Conservation (phyloP, 257 asterid genomes). For the Solanum clarkiae region DNA sequence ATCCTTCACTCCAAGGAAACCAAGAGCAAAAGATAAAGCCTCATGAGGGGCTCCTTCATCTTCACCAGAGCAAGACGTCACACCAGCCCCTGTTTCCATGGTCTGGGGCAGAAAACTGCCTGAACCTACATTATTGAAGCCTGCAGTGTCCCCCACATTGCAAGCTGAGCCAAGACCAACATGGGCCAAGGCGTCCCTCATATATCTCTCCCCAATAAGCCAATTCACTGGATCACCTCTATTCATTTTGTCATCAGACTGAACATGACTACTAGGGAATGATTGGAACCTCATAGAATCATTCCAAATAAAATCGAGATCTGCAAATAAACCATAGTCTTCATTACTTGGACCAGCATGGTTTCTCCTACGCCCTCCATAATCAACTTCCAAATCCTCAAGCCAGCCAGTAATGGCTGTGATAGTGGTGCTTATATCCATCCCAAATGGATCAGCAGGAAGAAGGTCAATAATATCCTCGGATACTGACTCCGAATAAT, state of each 20-base stretch:
- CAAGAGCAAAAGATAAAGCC: conserved; percentile 32
- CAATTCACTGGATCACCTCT: conserved; percentile 2
- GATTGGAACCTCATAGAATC: conserved; percentile 36
- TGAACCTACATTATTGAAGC: conserved; percentile 11
- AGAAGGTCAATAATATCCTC: conserved; percentile 52
- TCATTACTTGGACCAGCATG: conserved; percentile 16
- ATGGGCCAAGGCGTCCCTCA: conserved; percentile 14
- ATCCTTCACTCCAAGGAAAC: conserved; percentile 56
- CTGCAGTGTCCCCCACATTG: conserved; percentile 11
- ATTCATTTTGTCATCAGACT: conserved; percentile 11
- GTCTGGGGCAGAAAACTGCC: conserved; percentile 5
- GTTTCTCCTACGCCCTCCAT: conserved; percentile 28
- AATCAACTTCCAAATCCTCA: conserved; percentile 49
- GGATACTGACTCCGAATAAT: conserved; percentile 29
- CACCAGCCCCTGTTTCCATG: conserved; percentile 19
- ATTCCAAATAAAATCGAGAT: conserved; percentile 41
- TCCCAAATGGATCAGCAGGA: conserved; percentile 91
- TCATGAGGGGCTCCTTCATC: conserved; percentile 46
- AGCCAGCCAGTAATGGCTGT: conserved; percentile 80
- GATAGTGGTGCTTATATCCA: conserved; percentile 63
- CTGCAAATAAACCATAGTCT: conserved; percentile 39
- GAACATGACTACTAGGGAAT: conserved; percentile 11
- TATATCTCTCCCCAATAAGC: conserved; percentile 12
- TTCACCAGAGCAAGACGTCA: conserved; percentile 1
- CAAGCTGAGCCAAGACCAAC: conserved; percentile 10